phyloP scores from a whole-genome alignment of 768 basidiomycete genomes.

The Cyathus striatus region DNA sequence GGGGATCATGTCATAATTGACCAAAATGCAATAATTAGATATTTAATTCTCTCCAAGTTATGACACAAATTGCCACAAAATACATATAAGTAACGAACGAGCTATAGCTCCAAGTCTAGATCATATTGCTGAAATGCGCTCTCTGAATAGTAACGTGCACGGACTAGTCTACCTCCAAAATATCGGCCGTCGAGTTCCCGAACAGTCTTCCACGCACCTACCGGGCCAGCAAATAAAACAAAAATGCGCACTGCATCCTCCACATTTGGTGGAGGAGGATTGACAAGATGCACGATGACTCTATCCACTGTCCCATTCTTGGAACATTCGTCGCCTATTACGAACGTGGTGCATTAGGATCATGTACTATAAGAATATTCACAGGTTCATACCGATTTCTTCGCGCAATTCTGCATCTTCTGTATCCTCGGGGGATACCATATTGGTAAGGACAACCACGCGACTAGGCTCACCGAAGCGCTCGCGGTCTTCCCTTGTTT shows the following conservation, averaged over 20 bases:
- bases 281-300: conserved; percentile 75
- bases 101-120: conserved; percentile 41
- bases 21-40: not conserved
- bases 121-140: conserved; percentile 40
- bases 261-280: conserved; percentile 57
- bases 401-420: conserved; percentile 81
- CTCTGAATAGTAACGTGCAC: conserved; percentile 81
- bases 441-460: conserved; percentile 86
- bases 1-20: not conserved
- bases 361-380: conserved; percentile 1
- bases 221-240: conserved; percentile 86
- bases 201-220: conserved; percentile 94
- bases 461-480: conserved; percentile 86
- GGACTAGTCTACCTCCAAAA: conserved; percentile 82
- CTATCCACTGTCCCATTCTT: conserved; percentile 92
- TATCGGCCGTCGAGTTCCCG: conserved; percentile 89
- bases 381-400: conserved; percentile 68
- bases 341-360: not conserved
- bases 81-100: too few relatives aligned
- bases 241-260: conserved; percentile 92
- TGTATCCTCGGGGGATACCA: conserved; percentile 81
- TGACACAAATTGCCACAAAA: too few relatives aligned
- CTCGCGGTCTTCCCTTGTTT: conserved; percentile 69
- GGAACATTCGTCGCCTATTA: conserved; percentile 80
- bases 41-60: too few relatives aligned